Evolutionary conservation across 768 basidiomycete genomes (phyloP).

Genomic region (Sutorius australiensis): DNA sequence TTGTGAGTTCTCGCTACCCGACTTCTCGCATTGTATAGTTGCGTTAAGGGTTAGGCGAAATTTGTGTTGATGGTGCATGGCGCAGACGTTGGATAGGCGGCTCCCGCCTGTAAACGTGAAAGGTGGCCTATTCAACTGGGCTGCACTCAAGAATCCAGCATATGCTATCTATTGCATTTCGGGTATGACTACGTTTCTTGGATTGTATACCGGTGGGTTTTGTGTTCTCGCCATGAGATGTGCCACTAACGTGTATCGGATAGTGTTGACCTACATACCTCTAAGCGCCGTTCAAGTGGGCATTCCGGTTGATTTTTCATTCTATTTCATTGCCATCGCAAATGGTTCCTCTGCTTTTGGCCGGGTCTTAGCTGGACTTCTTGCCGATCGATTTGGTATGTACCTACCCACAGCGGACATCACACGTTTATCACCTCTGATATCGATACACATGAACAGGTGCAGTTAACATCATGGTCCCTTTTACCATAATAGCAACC

Average conservation of each 20-base stretch:
- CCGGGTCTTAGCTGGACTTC: conserved; percentile 48
- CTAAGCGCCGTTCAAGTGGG: conserved; percentile 51
- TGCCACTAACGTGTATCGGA: not conserved
- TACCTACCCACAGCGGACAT: not conserved
- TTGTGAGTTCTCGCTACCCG: conserved; percentile 34
- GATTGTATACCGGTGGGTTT: conserved; percentile 59
- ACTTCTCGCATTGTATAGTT: not conserved
- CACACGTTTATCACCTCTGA: not conserved
- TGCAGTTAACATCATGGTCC: conserved; percentile 63
- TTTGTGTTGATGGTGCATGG: not conserved
- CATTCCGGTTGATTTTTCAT: conserved; percentile 46
- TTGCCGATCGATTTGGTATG: conserved; percentile 54
- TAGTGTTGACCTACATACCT: conserved; percentile 68
- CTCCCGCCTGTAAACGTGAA: conserved; percentile 50
- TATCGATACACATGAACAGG: conserved; percentile 36
- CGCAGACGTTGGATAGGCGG: conserved; percentile 38
- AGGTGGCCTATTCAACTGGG: conserved; percentile 57
- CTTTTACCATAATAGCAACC: conserved; percentile 53
- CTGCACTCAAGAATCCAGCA: conserved; percentile 42
- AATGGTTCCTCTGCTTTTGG: conserved; percentile 66
- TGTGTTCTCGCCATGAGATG: not conserved
- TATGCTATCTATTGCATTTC: conserved; percentile 59
- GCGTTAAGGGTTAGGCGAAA: too few relatives aligned
- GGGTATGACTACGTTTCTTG: conserved; percentile 56
- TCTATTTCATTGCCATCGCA: conserved; percentile 65